These are phyloP conservation scores for Ascodesmis nigricans DNA, from an alignment of 495 filamentous ascomycete genomes.

Conservation along the genomic window DNA sequence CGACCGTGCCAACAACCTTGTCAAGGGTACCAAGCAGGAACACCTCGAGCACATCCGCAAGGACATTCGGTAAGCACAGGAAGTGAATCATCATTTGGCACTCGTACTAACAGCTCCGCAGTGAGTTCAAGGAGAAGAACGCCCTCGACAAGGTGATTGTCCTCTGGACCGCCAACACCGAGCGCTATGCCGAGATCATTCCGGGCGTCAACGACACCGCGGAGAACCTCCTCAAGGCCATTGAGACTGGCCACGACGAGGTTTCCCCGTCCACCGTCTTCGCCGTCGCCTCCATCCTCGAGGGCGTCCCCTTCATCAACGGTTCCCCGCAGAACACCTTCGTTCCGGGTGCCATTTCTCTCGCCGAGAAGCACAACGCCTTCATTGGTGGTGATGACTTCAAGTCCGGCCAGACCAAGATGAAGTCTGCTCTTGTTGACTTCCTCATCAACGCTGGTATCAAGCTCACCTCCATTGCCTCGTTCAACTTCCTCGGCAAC, in stretches of 20 bases:
- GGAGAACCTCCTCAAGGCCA: conserved; percentile 72
- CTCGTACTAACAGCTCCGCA: conserved; percentile 24
- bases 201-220: conserved; percentile 88
- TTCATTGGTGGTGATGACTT: conserved; percentile 99
- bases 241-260: conserved; percentile 68
- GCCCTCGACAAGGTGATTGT: conserved; percentile 88
- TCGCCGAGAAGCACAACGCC: conserved; percentile 67
- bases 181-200: conserved; percentile 78
- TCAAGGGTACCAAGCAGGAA: conserved; percentile 65
- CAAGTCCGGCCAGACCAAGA: conserved; percentile 99
- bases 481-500: conserved; percentile 98
- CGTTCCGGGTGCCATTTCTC: conserved; percentile 71
- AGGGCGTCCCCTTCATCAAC: conserved; percentile 90
- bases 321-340: conserved; percentile 98
- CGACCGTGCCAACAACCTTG: conserved; percentile 80
- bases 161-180: conserved; percentile 97
- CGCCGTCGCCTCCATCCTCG: conserved; percentile 79
- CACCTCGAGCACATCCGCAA: conserved; percentile 88
- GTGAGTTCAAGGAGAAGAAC: conserved; percentile 76
- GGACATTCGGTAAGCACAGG: conserved; percentile 58
- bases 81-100: conserved; percentile 3
- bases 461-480: conserved; percentile 95
- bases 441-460: conserved; percentile 97
- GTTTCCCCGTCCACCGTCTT: conserved; percentile 89
- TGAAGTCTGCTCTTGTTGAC: conserved; percentile 97